These are phyloP conservation scores for Gaertneriomyces semiglobifer DNA, from an alignment of 192 early-diverging fungal genomes.

Conservation along the genomic window DNA sequence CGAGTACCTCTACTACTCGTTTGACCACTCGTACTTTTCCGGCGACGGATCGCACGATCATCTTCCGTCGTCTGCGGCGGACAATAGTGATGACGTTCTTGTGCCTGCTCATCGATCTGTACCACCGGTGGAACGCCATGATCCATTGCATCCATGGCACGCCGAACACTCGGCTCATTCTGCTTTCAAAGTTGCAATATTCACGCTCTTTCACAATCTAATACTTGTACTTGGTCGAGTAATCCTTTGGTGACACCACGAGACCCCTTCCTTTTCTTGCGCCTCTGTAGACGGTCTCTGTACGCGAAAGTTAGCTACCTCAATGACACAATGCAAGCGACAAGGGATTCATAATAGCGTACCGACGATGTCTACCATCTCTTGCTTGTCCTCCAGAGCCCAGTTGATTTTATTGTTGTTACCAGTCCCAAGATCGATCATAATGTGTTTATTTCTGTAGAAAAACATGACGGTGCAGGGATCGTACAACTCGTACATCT, in stretches of 20 bases:
- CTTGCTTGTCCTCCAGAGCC: constrained; percentile 91
- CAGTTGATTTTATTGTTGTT: constrained; percentile 99
- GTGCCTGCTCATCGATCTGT: too few species aligned
- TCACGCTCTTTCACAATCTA: constrained; percentile 23
- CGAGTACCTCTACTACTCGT: too few species aligned
- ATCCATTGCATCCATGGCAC: too few species aligned
- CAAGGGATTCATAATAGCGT: not conserved
- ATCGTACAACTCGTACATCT: constrained; percentile 99
- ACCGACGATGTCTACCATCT: constrained; percentile 72
- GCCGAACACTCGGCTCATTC: too few species aligned
- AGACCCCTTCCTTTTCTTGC: constrained; percentile 95
- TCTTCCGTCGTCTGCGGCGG: too few species aligned
- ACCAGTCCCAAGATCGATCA: constrained; percentile 98
- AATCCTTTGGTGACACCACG: constrained; percentile 92
- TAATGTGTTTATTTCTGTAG: constrained; percentile 72
- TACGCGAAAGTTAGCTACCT: not conserved
- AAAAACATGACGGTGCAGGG: constrained; percentile 98
- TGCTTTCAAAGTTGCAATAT: too few species aligned
- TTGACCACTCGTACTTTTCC: too few species aligned
- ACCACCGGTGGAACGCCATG: too few species aligned
- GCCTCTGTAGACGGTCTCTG: constrained; percentile 83
- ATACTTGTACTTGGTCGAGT: constrained; percentile 98
- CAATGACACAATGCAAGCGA: not conserved
- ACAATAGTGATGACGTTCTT: too few species aligned
- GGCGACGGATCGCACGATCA: too few species aligned